A percentile compares a stretch with the other conserved stretches of the same genome.
Evolutionary conservation across 2,329 filamentous ascomycete genomes (phyloP).

Genomic region (Fusarium floridanum): DNA sequence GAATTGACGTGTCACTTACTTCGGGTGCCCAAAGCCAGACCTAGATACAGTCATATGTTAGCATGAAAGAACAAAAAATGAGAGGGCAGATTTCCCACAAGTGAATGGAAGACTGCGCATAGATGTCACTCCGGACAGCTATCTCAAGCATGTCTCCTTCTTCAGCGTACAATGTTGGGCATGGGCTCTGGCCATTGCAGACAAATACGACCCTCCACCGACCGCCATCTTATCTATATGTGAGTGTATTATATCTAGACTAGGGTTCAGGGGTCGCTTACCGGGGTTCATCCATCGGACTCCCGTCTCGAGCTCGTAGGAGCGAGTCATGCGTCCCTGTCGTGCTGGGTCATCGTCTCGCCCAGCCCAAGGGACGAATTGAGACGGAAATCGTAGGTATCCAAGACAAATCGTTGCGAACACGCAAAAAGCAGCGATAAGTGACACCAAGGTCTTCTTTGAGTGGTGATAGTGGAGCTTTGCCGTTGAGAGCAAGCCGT

Average conservation of each 20-base stretch:
- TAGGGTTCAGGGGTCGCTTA: background rate
- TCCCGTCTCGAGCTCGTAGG: background rate
- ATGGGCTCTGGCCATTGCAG: background rate
- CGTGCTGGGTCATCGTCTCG: background rate
- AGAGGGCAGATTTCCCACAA: background rate
- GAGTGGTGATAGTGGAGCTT: background rate
- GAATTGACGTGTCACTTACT: background rate
- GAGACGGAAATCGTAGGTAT: background rate
- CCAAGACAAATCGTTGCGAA: background rate
- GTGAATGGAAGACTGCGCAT: background rate
- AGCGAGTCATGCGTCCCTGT: background rate
- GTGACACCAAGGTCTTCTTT: background rate
- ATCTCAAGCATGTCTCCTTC: conserved; percentile 1
- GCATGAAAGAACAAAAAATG: background rate
- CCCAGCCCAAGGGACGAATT: background rate
- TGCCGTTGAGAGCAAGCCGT: background rate
- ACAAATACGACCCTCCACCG: background rate
- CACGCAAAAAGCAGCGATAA: background rate
- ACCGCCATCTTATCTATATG: background rate
- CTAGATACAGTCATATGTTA: background rate
- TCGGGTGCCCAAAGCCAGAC: background rate
- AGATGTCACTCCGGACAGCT: background rate
- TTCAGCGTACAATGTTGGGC: background rate
- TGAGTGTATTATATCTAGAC: background rate
- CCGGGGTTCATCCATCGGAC: conserved; percentile 1